Conservation (phyloP, 140 eudicot species). For the Stevia rebaudiana region DNA sequence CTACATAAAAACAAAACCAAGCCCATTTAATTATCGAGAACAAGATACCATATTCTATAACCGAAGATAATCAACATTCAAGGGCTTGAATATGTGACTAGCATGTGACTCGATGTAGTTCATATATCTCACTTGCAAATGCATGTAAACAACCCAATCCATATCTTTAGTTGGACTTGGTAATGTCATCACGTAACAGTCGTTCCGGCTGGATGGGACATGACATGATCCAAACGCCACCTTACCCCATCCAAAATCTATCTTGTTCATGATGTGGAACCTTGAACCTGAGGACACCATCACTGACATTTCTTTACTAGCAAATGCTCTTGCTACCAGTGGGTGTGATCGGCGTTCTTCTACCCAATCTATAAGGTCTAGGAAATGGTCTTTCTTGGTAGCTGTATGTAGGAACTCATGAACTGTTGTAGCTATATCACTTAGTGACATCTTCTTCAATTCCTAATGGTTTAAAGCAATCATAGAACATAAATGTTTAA, state of each 20-base stretch:
- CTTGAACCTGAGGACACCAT: conserved; percentile 27
- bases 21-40: neutral
- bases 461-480: conserved; percentile 7
- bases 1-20: neutral
- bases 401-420: conserved; percentile 21
- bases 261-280: conserved; percentile 16
- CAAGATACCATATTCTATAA: neutral
- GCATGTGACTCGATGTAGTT: conserved; percentile 19
- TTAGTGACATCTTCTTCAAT: conserved; percentile 30
- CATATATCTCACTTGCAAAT: conserved; percentile 11
- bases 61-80: neutral
- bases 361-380: conserved; percentile 39
- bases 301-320: conserved; percentile 9
- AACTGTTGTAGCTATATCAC: conserved; percentile 29
- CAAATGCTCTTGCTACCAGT: conserved; percentile 14
- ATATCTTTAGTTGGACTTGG: conserved; percentile 14
- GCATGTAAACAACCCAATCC: conserved; percentile 27
- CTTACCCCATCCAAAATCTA: conserved; percentile 41
- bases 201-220: conserved; percentile 12
- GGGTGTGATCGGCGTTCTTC: conserved; percentile 24
- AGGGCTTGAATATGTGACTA: conserved; percentile 18
- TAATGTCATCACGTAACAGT: conserved; percentile 26
- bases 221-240: conserved; percentile 27
- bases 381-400: conserved; percentile 23
- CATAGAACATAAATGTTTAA: neutral